Evolutionary conservation across 768 basidiomycete genomes (phyloP).

Genomic region (Collybia nuda): DNA sequence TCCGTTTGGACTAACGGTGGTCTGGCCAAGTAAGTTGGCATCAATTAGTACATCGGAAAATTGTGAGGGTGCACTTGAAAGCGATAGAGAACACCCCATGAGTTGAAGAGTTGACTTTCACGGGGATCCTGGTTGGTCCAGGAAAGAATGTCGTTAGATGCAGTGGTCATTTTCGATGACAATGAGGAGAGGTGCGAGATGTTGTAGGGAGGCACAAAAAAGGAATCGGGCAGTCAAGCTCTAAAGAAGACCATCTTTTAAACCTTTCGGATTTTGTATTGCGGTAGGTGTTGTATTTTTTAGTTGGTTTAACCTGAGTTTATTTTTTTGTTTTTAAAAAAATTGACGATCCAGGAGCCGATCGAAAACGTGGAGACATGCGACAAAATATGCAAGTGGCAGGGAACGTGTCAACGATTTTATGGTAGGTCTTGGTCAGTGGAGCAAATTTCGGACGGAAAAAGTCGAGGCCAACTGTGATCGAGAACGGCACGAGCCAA

Average conservation of each 20-base stretch:
- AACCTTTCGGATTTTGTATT: slow-evolving; percentile 56
- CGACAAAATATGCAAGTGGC: slow-evolving; percentile 73
- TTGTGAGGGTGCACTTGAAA: slow-evolving; percentile 57
- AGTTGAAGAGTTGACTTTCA: slow-evolving; percentile 80
- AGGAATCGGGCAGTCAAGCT: slow-evolving; percentile 7
- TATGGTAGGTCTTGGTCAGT: slow-evolving; percentile 61
- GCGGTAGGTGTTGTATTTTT: slow-evolving; percentile 42
- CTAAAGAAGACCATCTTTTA: slow-evolving; percentile 26
- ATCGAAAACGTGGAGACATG: slow-evolving; percentile 77
- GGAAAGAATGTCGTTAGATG: slow-evolving; percentile 70
- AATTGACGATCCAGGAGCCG: slow-evolving; percentile 55
- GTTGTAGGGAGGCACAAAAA: slow-evolving; percentile 16
- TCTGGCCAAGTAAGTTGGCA: slow-evolving; percentile 46
- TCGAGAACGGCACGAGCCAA: slow-evolving; percentile 69
- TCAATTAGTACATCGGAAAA: slow-evolving; percentile 13
- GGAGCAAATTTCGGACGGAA: slow-evolving; percentile 68
- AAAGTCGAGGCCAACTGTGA: slow-evolving; percentile 58
- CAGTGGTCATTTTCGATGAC: slow-evolving; percentile 41
- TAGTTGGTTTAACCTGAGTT: slow-evolving; percentile 22
- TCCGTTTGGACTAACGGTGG: slow-evolving; percentile 59
- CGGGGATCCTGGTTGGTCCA: slow-evolving; percentile 89
- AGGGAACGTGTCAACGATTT: slow-evolving; percentile 70
- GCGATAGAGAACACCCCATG: slow-evolving; percentile 79
- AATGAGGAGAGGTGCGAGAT: slow-evolving; percentile 22
- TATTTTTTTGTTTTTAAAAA: slow-evolving; percentile 39